Percentiles rank a stretch among this genome's conserved stretches.
phyloP scores from a whole-genome alignment of 495 filamentous ascomycete species.

The Aspergillus sclerotioniger region DNA sequence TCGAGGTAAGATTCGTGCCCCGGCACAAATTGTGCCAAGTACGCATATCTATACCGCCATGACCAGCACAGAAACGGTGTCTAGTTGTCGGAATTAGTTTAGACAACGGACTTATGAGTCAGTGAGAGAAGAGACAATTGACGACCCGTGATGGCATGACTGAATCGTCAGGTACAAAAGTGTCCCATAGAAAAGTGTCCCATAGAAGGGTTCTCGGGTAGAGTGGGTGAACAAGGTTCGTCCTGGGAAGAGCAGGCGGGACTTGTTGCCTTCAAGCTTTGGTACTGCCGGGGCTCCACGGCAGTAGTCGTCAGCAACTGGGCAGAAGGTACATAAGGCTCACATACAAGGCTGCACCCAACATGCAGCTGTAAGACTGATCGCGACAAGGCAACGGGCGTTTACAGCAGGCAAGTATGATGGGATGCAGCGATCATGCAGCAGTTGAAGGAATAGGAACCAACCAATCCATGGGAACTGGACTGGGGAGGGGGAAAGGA shows the following conservation, averaged over 20 bases:
- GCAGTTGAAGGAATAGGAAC: not conserved
- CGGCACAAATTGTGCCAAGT: not conserved
- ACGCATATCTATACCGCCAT: not conserved
- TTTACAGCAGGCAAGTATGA: not conserved
- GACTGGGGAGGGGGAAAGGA: not conserved
- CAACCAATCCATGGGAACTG: not conserved
- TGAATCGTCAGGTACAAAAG: not conserved
- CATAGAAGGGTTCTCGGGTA: not conserved
- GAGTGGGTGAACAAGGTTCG: not conserved
- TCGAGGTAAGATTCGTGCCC: not conserved
- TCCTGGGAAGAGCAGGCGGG: not conserved
- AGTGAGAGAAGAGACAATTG: not conserved
- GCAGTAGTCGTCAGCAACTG: not conserved
- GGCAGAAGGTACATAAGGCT: not conserved
- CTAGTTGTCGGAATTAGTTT: not conserved
- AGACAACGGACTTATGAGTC: not conserved
- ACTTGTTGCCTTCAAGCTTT: slow-evolving; percentile 4
- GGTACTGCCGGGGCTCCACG: slow-evolving; percentile 1
- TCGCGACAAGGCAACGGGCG: not conserved
- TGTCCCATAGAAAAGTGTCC: not conserved
- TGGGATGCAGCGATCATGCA: not conserved
- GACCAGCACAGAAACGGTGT: not conserved
- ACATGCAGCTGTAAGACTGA: not conserved
- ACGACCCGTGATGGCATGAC: not conserved
- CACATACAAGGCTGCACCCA: not conserved